These are phyloP conservation scores for Chlorella sorokiniana DNA, from an alignment of 139 green algal species.

Conservation along the genomic window DNA sequence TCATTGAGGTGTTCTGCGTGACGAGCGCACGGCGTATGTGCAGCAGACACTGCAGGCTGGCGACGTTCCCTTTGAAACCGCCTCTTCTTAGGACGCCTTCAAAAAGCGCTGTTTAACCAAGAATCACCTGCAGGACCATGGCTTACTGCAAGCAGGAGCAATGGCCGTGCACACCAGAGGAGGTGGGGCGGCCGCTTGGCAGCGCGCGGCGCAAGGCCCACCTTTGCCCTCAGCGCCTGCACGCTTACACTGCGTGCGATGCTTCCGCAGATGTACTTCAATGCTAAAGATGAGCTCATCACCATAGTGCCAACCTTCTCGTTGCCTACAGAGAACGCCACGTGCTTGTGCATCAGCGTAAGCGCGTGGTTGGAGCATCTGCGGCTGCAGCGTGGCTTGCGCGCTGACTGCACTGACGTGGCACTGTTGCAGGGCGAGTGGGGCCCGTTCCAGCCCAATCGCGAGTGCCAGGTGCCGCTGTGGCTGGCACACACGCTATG, in stretches of 20 bases:
- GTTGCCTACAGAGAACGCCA: constrained; percentile 47
- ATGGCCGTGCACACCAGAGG: constrained; percentile 23
- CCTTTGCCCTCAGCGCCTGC: no score
- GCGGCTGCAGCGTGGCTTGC: background rate
- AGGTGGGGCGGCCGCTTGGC: constrained; percentile 2
- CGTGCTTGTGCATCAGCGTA: constrained; percentile 66
- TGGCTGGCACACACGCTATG: constrained; percentile 85
- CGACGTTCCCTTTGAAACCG: background rate
- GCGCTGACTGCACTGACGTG: background rate
- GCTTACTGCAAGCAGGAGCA: constrained; percentile 1
- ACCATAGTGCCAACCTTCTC: constrained; percentile 88
- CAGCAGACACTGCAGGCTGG: background rate
- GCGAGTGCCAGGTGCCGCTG: constrained; percentile 72
- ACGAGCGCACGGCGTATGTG: no score
- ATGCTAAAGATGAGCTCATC: constrained; percentile 82
- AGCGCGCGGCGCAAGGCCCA: background rate
- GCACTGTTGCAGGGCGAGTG: constrained; percentile 69
- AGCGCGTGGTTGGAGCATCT: constrained; percentile 9
- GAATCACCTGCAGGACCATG: background rate
- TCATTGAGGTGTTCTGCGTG: no score
- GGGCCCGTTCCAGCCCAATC: constrained; percentile 83
- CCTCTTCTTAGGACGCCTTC: background rate
- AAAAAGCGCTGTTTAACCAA: background rate
- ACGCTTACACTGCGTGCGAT: background rate
- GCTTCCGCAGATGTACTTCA: constrained; percentile 83